Conservation (phyloP, 2,329 filamentous ascomycete species). For the Trichoderma pleuroti region DNA sequence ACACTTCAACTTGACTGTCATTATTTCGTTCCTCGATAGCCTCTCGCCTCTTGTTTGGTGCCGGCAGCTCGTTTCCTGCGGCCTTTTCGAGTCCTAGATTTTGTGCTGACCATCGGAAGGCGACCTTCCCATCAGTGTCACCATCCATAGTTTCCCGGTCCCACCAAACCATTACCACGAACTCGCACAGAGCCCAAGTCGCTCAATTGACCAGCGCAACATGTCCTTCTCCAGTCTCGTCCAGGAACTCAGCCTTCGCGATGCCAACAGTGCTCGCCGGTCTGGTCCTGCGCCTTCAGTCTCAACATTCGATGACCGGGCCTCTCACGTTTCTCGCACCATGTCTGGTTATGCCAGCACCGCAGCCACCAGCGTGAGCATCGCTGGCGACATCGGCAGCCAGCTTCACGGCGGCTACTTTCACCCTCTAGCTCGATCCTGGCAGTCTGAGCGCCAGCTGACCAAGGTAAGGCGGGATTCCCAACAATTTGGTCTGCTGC, state of each 20-base stretch:
- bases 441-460: constrained; percentile 81
- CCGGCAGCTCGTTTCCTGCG: neutral
- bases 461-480: constrained; percentile 61
- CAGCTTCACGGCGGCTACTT: constrained; percentile 81
- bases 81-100: neutral
- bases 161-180: neutral
- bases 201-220: constrained; percentile 19
- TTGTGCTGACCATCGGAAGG: neutral
- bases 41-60: neutral
- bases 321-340: constrained; percentile 59
- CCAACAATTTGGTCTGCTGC: neutral
- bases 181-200: neutral
- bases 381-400: constrained; percentile 72
- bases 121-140: neutral
- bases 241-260: constrained; percentile 60
- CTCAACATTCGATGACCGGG: constrained; percentile 57
- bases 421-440: constrained; percentile 73
- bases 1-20: neutral
- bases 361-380: constrained; percentile 65
- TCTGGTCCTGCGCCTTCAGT: constrained; percentile 43
- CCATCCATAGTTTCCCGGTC: neutral
- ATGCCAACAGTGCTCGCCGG: constrained; percentile 47
- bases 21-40: neutral
- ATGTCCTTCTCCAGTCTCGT: constrained; percentile 69
- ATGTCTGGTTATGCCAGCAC: constrained; percentile 63